A percentile compares a stretch with the other conserved stretches of the same genome.
These are phyloP conservation scores for Suillus weaverae DNA, from an alignment of 768 basidiomycete species.

Conservation along the genomic window DNA sequence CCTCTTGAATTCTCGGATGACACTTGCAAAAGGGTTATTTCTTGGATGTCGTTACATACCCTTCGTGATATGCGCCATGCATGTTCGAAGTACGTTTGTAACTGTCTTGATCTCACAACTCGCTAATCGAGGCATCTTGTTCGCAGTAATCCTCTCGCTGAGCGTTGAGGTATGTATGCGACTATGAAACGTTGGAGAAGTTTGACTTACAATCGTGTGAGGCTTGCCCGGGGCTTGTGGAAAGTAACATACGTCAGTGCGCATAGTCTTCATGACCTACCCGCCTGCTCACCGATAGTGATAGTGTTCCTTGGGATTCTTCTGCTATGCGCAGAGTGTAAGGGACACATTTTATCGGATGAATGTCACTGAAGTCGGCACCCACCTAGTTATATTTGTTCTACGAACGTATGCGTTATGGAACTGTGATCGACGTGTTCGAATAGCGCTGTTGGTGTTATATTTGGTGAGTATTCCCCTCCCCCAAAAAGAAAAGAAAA, in stretches of 20 bases:
- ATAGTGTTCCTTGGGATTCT: not conserved
- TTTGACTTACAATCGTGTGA: not conserved
- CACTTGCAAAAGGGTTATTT: not conserved
- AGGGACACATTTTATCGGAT: not conserved
- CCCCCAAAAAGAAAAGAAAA: not conserved
- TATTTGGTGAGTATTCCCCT: not conserved
- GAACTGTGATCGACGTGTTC: not conserved
- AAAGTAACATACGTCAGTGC: not conserved
- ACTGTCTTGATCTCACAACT: not conserved
- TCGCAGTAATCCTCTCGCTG: not conserved
- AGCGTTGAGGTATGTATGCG: not conserved
- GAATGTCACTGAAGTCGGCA: not conserved
- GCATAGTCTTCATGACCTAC: not conserved
- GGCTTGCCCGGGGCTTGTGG: not conserved
- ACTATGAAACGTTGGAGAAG: not conserved
- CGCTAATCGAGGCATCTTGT: not conserved
- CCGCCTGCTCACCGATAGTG: not conserved
- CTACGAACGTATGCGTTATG: conserved; percentile 1
- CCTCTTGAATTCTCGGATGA: not conserved
- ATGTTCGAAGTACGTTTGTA: not conserved
- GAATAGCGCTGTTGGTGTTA: not conserved
- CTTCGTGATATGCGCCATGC: not conserved
- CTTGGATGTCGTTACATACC: conserved; percentile 1
- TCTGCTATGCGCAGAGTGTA: not conserved
- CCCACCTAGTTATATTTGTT: not conserved